Base-by-base conservation (phyloP, 768 basidiomycete species). In the Chlorophyllum brunneum region DNA sequence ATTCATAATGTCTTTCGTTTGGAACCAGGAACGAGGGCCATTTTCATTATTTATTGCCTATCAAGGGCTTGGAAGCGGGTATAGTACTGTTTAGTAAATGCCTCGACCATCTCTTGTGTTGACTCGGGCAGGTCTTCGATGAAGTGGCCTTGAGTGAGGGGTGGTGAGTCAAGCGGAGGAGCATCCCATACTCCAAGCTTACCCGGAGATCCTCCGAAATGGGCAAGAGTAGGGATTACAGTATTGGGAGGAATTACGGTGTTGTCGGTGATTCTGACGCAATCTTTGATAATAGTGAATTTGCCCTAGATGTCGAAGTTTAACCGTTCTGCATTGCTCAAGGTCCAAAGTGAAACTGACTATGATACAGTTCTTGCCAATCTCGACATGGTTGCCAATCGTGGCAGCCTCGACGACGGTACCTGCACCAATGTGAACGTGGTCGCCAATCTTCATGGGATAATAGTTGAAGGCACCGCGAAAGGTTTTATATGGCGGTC, bases 271-370 rank as follows among this genome's bases (percentile, higher is more conserved):
- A 99, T 84, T 55, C 82, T 85, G 2, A 88, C 91, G 58, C 94
- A 95, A 63, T 98, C 95, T 65, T 98, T 97, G 67, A 98, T 94
- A 53, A 95, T 94, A 0, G 88, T 86, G 61, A 98, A 97, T 67
- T 97, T 94, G 20, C 97, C 95, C 95, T 98, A 60, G 13, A 40
- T 4, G 24, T 18, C 22, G 20, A 20, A 3, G 18, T 4, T 39
- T 2, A 30, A 18, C 11, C 23, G 24, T 20, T 29, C 20, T 4
- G 36, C 46, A 22, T n/a, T 10, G 16, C 20, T 15, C 10, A 15
- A 37, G 36, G 11, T 16, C 13, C 13, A 18, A 16, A 30, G 22
- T 15, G n/a, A 10, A 9, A 70, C 87, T 55, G 60, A 94, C 95
- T 58, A 99, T 91, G 56, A 98, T 83, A 64, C 95, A 95, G 64